Evolutionary conservation across 2,329 filamentous ascomycete species (phyloP), one percentile per base, ranked within the genome.

Genomic region (Aplosporella prunicola): DNA sequence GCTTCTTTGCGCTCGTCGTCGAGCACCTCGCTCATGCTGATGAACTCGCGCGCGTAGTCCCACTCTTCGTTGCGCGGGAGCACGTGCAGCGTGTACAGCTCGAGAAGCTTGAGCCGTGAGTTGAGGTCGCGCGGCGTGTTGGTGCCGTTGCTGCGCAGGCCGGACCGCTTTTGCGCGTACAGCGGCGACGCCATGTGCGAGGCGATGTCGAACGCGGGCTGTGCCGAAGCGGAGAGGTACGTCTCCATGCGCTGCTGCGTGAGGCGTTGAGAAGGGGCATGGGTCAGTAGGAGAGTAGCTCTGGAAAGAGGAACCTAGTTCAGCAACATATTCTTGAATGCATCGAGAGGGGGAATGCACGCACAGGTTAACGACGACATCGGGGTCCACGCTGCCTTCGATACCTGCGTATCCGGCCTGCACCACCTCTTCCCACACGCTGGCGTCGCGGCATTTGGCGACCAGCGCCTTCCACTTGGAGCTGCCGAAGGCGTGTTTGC

Each of bases 391-490:
- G 45, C 88, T 84, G 13, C 84, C 87, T 60, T 96, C 89, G 33
- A 80, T 71, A 17, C 87, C 87, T 49, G 82, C 80, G 60, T 96
- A 96, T 5, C 89, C 89, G 53, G 85, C 79, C 48, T 75, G 73
- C 40, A 93, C 81, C 2, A 96, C 83, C 46, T 93, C 84, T 46
- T 95, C 86, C 91, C 91, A 98, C n/a, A 96, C 74, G 30, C 78
- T 76, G 40, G 91, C 91, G 41, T 93, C 85, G 45, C 88, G 78
- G 16, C 93, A 88, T 60, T 87, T 91, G 44, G 74, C 70, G 43
- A 86, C 86, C 46, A 96, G 67, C 9, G 74, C 67, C 57, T 85
- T 80, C 84, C 88, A 98, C 56, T 85, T 80, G 52, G 83, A 77
- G 35, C 77, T 78, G 3, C 91, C 91, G 63, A 96, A 93, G 9